Evolutionary conservation across 441 rosid genomes (phyloP).

Genomic region (Biscutella laevigata): DNA sequence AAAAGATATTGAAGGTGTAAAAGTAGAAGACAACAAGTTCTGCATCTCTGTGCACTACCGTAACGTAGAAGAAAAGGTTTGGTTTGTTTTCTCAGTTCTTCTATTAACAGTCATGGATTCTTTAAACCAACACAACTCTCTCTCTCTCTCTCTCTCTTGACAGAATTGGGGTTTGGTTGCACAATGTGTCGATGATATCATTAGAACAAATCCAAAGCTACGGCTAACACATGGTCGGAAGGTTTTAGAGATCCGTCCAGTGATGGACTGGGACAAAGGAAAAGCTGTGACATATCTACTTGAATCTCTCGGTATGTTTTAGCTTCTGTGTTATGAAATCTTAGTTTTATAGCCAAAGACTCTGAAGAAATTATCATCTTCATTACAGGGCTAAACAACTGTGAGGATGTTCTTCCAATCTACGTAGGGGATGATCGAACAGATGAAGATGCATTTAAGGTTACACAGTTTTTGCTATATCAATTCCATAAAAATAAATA

Average conservation of each 20-base stretch:
- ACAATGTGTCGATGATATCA: constrained; percentile 45
- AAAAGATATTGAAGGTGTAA: constrained; percentile 59
- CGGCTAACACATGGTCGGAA: constrained; percentile 74
- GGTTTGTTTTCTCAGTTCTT: not conserved
- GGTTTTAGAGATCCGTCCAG: constrained; percentile 81
- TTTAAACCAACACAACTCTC: not conserved
- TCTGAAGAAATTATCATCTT: not conserved
- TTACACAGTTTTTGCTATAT: too few relatives aligned
- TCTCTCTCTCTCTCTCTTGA: too few relatives aligned
- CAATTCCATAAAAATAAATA: too few relatives aligned
- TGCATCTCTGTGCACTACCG: constrained; percentile 93
- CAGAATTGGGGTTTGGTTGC: constrained; percentile 69
- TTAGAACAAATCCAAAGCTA: constrained; percentile 58
- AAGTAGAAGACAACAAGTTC: constrained; percentile 84
- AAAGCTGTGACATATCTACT: constrained; percentile 86
- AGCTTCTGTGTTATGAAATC: not conserved
- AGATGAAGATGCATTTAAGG: constrained; percentile 98
- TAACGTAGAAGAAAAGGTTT: constrained; percentile 73
- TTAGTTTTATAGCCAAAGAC: not conserved
- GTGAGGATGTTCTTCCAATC: constrained; percentile 84
- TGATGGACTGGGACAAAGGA: constrained; percentile 94
- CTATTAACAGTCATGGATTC: not conserved
- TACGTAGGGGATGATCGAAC: too few relatives aligned
- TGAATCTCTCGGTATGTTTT: constrained; percentile 70
- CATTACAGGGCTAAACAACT: constrained; percentile 62